These are phyloP conservation scores for Penicillium subrubescens DNA, from an alignment of 495 filamentous ascomycete genomes.

Conservation along the genomic window DNA sequence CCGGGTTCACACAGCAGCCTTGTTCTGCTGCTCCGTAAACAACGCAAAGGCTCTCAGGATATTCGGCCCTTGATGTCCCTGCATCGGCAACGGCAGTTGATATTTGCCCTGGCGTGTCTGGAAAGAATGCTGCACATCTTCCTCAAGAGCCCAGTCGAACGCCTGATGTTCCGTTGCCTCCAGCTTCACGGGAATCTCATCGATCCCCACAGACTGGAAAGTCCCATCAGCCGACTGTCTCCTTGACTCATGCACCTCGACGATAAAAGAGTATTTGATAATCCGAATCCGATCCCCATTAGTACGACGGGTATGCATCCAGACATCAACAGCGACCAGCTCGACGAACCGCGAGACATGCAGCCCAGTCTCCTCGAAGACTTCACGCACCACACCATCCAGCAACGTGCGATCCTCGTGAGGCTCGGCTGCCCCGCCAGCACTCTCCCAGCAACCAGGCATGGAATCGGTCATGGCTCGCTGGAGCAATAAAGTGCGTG, in stretches of 20 bases:
- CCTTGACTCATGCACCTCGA: conserved; percentile 36
- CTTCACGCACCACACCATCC: conserved; percentile 55
- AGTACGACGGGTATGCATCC: conserved; percentile 25
- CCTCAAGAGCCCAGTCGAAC: conserved; percentile 47
- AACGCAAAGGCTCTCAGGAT: conserved; percentile 24
- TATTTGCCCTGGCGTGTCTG: conserved; percentile 12
- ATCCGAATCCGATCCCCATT: conserved; percentile 19
- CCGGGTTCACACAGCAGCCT: not conserved
- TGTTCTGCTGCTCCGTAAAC: not conserved
- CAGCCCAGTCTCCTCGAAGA: conserved; percentile 62
- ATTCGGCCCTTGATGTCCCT: conserved; percentile 17
- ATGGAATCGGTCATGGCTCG: conserved; percentile 48
- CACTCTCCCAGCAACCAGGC: conserved; percentile 58
- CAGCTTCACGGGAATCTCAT: conserved; percentile 36
- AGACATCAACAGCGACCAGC: conserved; percentile 40
- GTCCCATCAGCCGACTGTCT: not conserved
- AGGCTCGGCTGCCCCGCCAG: conserved; percentile 55
- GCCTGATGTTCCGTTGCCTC: conserved; percentile 48
- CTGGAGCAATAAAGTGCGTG: conserved; percentile 54
- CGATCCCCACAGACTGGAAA: conserved; percentile 12
- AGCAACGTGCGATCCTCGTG: conserved; percentile 52
- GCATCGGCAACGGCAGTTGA: conserved; percentile 1
- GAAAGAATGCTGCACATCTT: conserved; percentile 33
- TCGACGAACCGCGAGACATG: conserved; percentile 46
- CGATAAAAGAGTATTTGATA: conserved; percentile 41